Conservation (phyloP, 257 asterid species). For the Craterostigma plantagineum region DNA sequence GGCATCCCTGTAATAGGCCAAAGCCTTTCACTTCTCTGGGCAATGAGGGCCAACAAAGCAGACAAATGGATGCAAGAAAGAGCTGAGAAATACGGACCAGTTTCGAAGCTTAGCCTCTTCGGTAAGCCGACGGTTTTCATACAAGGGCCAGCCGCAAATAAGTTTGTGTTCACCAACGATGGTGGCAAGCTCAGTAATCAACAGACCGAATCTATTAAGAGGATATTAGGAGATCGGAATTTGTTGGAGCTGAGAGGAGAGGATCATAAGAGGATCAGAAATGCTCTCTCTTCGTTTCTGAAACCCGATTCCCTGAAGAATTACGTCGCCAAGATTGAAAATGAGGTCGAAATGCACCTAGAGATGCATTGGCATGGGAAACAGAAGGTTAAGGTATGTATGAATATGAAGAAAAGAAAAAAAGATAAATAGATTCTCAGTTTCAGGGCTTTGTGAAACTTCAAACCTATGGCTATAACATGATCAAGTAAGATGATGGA, state of each 20-base stretch:
- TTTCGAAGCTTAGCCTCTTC: constrained; percentile 55
- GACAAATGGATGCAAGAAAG: constrained; percentile 40
- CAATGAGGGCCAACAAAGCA: constrained; percentile 57
- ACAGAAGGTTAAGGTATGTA: constrained; percentile 28
- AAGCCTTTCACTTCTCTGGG: constrained; percentile 41
- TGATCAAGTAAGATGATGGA: neutral
- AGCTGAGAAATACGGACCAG: constrained; percentile 32
- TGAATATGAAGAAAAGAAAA: neutral
- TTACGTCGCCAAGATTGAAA: constrained; percentile 31
- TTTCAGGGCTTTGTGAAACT: neutral
- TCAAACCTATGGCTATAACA: neutral
- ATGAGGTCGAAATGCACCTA: constrained; percentile 33
- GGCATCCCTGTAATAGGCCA: constrained; percentile 57
- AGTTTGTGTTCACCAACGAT: constrained; percentile 34
- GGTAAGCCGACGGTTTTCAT: constrained; percentile 57
- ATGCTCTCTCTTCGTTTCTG: constrained; percentile 42
- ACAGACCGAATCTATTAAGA: constrained; percentile 37
- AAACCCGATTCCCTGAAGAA: constrained; percentile 49
- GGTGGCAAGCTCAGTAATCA: constrained; percentile 23
- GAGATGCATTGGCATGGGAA: constrained; percentile 41
- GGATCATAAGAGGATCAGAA: constrained; percentile 46
- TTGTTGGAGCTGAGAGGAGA: constrained; percentile 45
- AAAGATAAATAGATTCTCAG: no score
- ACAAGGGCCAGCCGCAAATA: constrained; percentile 68
- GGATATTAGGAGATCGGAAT: constrained; percentile 41